Conservation (phyloP, 768 basidiomycete genomes). For the Amanita molliuscula region DNA sequence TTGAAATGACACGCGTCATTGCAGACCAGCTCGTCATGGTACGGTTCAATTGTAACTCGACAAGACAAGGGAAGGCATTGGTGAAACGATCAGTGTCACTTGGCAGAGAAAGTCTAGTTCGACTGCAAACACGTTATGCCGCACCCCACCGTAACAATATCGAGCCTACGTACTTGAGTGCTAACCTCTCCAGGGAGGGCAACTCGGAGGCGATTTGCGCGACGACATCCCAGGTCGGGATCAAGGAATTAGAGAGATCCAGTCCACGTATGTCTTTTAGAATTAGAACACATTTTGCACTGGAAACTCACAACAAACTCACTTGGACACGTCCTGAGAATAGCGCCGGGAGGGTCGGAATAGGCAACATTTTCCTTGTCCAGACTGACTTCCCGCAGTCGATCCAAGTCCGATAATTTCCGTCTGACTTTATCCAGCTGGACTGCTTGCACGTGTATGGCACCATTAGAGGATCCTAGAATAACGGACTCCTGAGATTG, state of each 20-base stretch:
- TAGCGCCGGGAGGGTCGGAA: constrained; percentile 37
- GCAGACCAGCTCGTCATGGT: constrained; percentile 68
- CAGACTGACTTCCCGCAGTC: constrained; percentile 71
- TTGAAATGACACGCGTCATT: constrained; percentile 35
- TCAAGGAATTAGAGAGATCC: constrained; percentile 69
- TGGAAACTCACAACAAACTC: constrained; percentile 19
- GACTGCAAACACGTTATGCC: constrained; percentile 31
- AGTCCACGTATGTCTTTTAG: constrained; percentile 61
- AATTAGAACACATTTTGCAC: constrained; percentile 6
- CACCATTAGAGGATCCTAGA: constrained; percentile 74
- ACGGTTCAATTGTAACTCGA: constrained; percentile 64
- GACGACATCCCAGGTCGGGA: constrained; percentile 63
- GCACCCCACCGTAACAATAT: constrained; percentile 7
- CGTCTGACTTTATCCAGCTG: constrained; percentile 68
- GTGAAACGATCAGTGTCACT: constrained; percentile 18
- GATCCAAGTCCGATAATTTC: constrained; percentile 55
- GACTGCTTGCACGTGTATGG: constrained; percentile 82
- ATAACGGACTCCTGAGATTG: constrained; percentile 49
- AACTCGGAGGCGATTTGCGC: constrained; percentile 55
- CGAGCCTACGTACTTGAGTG: constrained; percentile 58
- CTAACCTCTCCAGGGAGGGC: constrained; percentile 48
- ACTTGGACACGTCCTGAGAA: constrained; percentile 59
- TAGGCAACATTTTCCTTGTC: constrained; percentile 55
- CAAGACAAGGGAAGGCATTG: constrained; percentile 38
- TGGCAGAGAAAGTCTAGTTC: constrained; percentile 49